Evolutionary conservation across 169 alveolate genomes (phyloP).

Genomic region (Hepatocystis sp.): DNA sequence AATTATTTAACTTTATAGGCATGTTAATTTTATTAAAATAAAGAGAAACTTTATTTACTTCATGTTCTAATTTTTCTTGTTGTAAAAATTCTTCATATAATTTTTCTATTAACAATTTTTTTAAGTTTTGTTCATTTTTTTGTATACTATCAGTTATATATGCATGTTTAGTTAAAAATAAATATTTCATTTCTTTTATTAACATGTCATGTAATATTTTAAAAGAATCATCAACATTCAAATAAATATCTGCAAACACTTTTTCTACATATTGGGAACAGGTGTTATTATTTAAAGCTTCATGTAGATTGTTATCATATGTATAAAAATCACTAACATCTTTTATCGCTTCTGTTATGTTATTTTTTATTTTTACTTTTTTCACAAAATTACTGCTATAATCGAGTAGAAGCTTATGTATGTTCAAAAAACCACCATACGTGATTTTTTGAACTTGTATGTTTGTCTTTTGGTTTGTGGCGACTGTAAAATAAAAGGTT

Average conservation of each 20-base stretch:
- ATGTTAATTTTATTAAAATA: slow-evolving; percentile 65
- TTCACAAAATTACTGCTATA: slow-evolving; percentile 13
- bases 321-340: slow-evolving; percentile 6
- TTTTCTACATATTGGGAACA: slow-evolving; percentile 53
- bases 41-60: slow-evolving; percentile 21
- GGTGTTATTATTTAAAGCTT: slow-evolving; percentile 4
- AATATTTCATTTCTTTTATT: slow-evolving; percentile 64
- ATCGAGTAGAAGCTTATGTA: slow-evolving; percentile 30
- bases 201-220: slow-evolving; percentile 32
- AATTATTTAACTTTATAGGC: slow-evolving; percentile 44
- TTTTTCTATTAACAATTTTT: slow-evolving; percentile 37
- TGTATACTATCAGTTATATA: slow-evolving; percentile 20
- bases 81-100: slow-evolving; percentile 76
- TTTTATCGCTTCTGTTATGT: slow-evolving; percentile 3
- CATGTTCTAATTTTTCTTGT: slow-evolving; percentile 56
- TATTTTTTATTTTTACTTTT: slow-evolving; percentile 32
- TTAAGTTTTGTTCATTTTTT: slow-evolving; percentile 34
- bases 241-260: slow-evolving; percentile 32
- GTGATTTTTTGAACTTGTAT: slow-evolving; percentile 41
- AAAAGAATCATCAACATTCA: slow-evolving; percentile 42
- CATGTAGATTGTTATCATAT: slow-evolving; percentile 33
- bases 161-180: slow-evolving; percentile 25
- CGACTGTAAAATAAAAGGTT: background rate
- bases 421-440: slow-evolving; percentile 41
- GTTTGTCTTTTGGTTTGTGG: slow-evolving; percentile 16